phyloP scores from a whole-genome alignment of 2,329 filamentous ascomycete genomes.

The Phaeoacremonium minimum region DNA sequence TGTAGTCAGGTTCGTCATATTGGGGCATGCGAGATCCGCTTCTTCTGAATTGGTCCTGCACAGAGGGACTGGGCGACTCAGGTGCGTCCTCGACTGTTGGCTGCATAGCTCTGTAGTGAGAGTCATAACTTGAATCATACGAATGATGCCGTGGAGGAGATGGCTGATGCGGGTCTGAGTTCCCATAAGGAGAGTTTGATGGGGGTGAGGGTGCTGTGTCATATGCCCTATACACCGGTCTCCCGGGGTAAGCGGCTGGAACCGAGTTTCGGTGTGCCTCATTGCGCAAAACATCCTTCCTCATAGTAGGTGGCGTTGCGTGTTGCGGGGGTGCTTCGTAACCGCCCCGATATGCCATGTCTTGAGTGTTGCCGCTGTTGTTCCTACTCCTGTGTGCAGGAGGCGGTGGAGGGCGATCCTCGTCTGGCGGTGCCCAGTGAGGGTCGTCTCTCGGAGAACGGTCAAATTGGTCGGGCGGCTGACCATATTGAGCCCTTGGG shows the following conservation, averaged over 20 bases:
- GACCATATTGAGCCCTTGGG: constrained; percentile 26
- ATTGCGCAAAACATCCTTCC: constrained; percentile 52
- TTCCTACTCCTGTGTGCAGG: constrained; percentile 49
- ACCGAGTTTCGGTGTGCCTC: constrained; percentile 52
- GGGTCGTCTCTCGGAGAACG: constrained; percentile 23
- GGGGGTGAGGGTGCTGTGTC: constrained; percentile 37
- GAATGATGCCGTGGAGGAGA: constrained; percentile 42
- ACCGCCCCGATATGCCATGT: constrained; percentile 31
- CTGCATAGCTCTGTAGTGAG: constrained; percentile 49
- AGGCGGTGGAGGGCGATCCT: constrained; percentile 49
- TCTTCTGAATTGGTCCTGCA: constrained; percentile 18
- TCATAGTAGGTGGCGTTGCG: constrained; percentile 41
- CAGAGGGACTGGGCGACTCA: constrained; percentile 36
- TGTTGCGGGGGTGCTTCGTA: constrained; percentile 38
- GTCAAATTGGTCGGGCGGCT: constrained; percentile 26
- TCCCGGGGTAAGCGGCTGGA: constrained; percentile 44
- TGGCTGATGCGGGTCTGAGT: constrained; percentile 24
- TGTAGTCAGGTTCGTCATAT: constrained; percentile 28
- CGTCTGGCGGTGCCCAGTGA: constrained; percentile 21
- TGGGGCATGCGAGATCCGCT: constrained; percentile 17
- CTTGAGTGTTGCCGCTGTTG: constrained; percentile 36
- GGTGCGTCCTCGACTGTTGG: constrained; percentile 62
- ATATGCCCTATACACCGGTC: constrained; percentile 46
- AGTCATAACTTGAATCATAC: constrained; percentile 43
- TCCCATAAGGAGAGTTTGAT: constrained; percentile 21